Conservation (phyloP, 768 basidiomycete genomes). For the Boletellus ananiceps region DNA sequence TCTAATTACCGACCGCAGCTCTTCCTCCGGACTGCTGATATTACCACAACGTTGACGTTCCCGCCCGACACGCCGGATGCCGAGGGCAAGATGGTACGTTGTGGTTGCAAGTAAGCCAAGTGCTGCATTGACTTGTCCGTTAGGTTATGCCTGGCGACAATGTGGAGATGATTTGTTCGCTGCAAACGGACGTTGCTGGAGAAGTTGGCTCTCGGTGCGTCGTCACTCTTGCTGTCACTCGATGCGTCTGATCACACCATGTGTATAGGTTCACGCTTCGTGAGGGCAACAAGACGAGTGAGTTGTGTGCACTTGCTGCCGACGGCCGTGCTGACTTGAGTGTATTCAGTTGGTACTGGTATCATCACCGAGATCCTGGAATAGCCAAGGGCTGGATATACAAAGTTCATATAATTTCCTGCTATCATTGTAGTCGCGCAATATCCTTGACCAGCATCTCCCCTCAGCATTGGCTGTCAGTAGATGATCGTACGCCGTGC, state of each 20-base stretch:
- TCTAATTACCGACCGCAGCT: slow-evolving; percentile 92
- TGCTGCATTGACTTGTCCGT: slow-evolving; percentile 1
- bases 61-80: slow-evolving; percentile 79
- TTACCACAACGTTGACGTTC: slow-evolving; percentile 82
- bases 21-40: slow-evolving; percentile 93
- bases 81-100: slow-evolving; percentile 77
- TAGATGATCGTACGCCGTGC: slow-evolving; percentile 3
- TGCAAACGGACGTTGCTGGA: slow-evolving; percentile 82
- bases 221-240: background rate
- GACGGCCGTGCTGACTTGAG: slow-evolving; percentile 11
- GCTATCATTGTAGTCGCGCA: slow-evolving; percentile 16
- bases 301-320: slow-evolving; percentile 22
- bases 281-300: slow-evolving; percentile 91
- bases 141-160: slow-evolving; percentile 98
- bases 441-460: slow-evolving; percentile 14
- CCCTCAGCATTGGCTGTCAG: slow-evolving; percentile 19
- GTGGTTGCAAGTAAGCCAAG: background rate
- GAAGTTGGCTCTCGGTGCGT: slow-evolving; percentile 80
- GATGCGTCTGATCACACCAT: background rate
- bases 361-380: slow-evolving; percentile 83
- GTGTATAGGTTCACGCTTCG: slow-evolving; percentile 73
- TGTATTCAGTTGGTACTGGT: slow-evolving; percentile 77
- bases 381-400: slow-evolving; percentile 19
- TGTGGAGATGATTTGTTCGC: slow-evolving; percentile 83
- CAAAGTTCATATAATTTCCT: slow-evolving; percentile 15